Percentiles rank a stretch among this genome's conserved stretches.
Evolutionary conservation across 2,329 filamentous ascomycete species (phyloP).

Genomic region (Cladophialophora carrionii): DNA sequence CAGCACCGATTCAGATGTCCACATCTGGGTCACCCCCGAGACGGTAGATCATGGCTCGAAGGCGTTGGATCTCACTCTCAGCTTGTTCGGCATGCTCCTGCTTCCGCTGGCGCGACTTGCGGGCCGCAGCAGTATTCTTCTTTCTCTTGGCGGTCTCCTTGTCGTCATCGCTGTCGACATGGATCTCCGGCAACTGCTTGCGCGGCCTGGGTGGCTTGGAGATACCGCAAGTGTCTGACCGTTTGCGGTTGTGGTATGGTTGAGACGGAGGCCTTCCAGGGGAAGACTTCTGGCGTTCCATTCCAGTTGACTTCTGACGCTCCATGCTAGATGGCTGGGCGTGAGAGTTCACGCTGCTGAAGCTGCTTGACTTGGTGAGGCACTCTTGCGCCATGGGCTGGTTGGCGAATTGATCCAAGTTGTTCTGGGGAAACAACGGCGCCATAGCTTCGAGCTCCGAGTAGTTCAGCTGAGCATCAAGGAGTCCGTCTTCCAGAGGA

Average conservation of each 20-base stretch:
- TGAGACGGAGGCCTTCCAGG: slow-evolving; percentile 43
- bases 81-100: slow-evolving; percentile 72
- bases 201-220: slow-evolving; percentile 65
- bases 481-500: slow-evolving; percentile 37
- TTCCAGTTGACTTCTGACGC: slow-evolving; percentile 22
- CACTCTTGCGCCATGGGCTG: slow-evolving; percentile 39
- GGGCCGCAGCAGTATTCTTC: slow-evolving; percentile 83
- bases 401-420: slow-evolving; percentile 37
- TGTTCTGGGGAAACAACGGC: slow-evolving; percentile 37
- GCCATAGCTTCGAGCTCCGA: slow-evolving; percentile 33
- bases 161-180: slow-evolving; percentile 73
- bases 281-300: slow-evolving; percentile 43
- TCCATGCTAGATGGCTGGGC: slow-evolving; percentile 12
- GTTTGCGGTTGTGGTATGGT: slow-evolving; percentile 55
- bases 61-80: slow-evolving; percentile 50
- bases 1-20: slow-evolving; percentile 8
- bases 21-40: slow-evolving; percentile 38
- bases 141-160: slow-evolving; percentile 83
- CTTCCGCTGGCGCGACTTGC: slow-evolving; percentile 84
- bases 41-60: slow-evolving; percentile 35
- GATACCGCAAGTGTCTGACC: slow-evolving; percentile 70
- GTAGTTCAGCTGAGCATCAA: slow-evolving; percentile 37
- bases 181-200: slow-evolving; percentile 72
- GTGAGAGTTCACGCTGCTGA: slow-evolving; percentile 22
- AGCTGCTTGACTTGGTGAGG: slow-evolving; percentile 20